Evolutionary conservation across 1,284 basidiomycete species (phyloP).

Genomic region (Mycena citricolor): DNA sequence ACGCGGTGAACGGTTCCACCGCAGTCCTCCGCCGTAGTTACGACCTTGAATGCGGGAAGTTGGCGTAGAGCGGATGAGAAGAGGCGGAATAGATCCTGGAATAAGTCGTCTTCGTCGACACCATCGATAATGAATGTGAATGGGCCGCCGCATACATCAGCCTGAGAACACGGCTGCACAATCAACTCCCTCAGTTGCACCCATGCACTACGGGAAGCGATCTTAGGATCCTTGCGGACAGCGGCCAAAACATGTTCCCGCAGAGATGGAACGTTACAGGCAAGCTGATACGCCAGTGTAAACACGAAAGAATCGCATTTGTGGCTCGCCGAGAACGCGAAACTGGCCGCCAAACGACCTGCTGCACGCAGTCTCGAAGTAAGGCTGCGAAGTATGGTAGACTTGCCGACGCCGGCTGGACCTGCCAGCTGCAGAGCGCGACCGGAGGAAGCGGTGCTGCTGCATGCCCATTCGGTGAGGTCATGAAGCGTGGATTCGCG

Average conservation of each 20-base stretch:
- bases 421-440: constrained; percentile 10
- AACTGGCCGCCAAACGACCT: constrained; percentile 7
- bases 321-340: constrained; percentile 3
- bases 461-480: constrained; percentile 10
- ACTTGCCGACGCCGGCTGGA: constrained; percentile 16
- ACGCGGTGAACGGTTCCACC: constrained; percentile 3
- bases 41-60: background rate
- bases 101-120: constrained; percentile 6
- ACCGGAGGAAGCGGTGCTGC: background rate
- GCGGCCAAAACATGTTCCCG: constrained; percentile 10
- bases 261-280: constrained; percentile 10
- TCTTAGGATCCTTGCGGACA: constrained; percentile 5
- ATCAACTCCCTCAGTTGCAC: constrained; percentile 15
- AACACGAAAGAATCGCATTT: constrained; percentile 6
- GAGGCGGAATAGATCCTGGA: constrained; percentile 14
- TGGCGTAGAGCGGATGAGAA: constrained; percentile 7
- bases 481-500: constrained; percentile 2
- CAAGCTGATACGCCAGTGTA: constrained; percentile 14
- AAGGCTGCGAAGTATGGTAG: constrained; percentile 13
- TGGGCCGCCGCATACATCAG: background rate
- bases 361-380: constrained; percentile 1
- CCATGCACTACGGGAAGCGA: constrained; percentile 3
- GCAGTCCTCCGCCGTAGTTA: background rate
- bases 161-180: constrained; percentile 10
- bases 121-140: constrained; percentile 17